Evolutionary conservation across 805 yeast genomes (phyloP).

Genomic region (Wickerhamiella nectarea): DNA sequence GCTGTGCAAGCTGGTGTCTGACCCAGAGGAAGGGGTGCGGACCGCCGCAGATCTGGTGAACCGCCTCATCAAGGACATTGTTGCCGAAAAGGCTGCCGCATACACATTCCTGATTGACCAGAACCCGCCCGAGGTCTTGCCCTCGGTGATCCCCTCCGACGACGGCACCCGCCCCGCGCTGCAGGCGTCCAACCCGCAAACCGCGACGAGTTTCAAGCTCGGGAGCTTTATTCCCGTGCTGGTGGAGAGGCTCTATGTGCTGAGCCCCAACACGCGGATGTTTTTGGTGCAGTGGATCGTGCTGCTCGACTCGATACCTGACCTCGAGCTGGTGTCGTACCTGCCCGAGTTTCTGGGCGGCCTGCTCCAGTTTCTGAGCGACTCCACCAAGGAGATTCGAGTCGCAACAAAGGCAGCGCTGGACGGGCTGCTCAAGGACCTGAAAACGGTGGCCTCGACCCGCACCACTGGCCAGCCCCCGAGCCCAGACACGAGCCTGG

Average conservation of each 20-base stretch:
- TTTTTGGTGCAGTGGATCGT: constrained; percentile 90
- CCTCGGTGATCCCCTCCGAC: constrained; percentile 46
- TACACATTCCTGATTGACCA: constrained; percentile 57
- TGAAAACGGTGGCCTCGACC: constrained; percentile 48
- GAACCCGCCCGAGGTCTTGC: constrained; percentile 36
- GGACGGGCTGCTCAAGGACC: constrained; percentile 64
- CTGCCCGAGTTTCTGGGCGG: constrained; percentile 85
- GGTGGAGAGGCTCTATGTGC: constrained; percentile 79
- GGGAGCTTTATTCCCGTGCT: constrained; percentile 83
- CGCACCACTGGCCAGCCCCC: background rate
- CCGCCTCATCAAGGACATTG: constrained; percentile 81
- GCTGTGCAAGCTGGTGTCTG: constrained; percentile 77
- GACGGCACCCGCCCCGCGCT: constrained; percentile 24
- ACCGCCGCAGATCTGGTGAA: constrained; percentile 93
- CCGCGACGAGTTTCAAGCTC: constrained; percentile 62
- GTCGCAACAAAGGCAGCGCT: constrained; percentile 70
- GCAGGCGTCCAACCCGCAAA: constrained; percentile 23
- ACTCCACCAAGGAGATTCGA: constrained; percentile 74
- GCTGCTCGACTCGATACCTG: constrained; percentile 85
- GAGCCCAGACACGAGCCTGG: constrained; percentile 4
- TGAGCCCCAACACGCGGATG: constrained; percentile 84
- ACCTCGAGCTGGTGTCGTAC: constrained; percentile 71
- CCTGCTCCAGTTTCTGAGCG: constrained; percentile 62
- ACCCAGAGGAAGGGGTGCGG: constrained; percentile 78
- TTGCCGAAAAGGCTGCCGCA: constrained; percentile 83